Evolutionary conservation across 495 filamentous ascomycete genomes (phyloP).

Genomic region (Penicillium riverlandense): DNA sequence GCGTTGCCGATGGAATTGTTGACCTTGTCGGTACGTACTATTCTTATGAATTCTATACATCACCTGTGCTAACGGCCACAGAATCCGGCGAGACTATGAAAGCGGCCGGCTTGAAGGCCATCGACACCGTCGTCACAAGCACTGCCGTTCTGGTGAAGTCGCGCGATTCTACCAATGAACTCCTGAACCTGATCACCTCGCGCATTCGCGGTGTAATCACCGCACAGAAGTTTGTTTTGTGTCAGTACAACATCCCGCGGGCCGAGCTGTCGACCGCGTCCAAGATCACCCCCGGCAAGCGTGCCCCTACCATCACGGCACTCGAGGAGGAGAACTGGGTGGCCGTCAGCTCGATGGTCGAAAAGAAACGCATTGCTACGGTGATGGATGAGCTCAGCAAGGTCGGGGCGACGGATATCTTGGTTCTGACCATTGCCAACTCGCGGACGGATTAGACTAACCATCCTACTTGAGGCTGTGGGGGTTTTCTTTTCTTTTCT

Average conservation of each 20-base stretch:
- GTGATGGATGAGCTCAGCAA: slow-evolving; percentile 85
- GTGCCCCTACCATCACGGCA: slow-evolving; percentile 82
- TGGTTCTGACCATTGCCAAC: slow-evolving; percentile 84
- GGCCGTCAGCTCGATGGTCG: slow-evolving; percentile 88
- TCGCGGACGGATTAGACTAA: slow-evolving; percentile 50
- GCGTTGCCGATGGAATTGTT: slow-evolving; percentile 93
- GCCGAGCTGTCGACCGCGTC: slow-evolving; percentile 55
- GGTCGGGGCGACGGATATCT: slow-evolving; percentile 78
- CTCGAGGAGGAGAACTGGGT: slow-evolving; percentile 90
- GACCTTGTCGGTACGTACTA: slow-evolving; percentile 75
- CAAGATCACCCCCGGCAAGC: slow-evolving; percentile 86
- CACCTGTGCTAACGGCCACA: slow-evolving; percentile 18
- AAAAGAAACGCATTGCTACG: slow-evolving; percentile 77
- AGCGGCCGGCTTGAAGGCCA: slow-evolving; percentile 90
- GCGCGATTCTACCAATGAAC: slow-evolving; percentile 69
- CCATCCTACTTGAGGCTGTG: neutral
- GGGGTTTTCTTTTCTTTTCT: neutral
- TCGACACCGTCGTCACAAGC: slow-evolving; percentile 84
- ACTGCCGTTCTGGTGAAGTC: slow-evolving; percentile 90
- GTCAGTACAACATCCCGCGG: slow-evolving; percentile 89
- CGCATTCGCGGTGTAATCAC: slow-evolving; percentile 90
- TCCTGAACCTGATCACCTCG: slow-evolving; percentile 73
- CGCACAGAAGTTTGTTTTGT: slow-evolving; percentile 90
- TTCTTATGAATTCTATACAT: neutral
- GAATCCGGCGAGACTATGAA: slow-evolving; percentile 99